These are phyloP conservation scores for Powellomyces hirtus DNA, from an alignment of 192 early-diverging fungal species.

Conservation along the genomic window DNA sequence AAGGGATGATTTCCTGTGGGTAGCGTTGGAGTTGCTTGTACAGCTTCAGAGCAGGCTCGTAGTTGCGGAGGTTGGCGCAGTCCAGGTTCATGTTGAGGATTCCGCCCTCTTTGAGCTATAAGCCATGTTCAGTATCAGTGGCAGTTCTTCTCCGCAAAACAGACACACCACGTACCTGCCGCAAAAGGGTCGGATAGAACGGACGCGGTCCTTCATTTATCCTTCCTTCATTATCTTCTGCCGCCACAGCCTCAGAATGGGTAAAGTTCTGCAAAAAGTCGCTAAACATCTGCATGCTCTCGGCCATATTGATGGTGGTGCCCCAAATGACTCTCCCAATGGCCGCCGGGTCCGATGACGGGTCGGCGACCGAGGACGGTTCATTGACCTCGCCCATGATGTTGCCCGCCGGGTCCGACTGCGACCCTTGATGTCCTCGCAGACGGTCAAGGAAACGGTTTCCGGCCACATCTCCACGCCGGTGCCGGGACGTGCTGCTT, in stretches of 20 bases:
- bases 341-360: slow-evolving; percentile 16
- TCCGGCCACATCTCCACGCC: slow-evolving; percentile 23
- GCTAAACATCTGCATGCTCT: slow-evolving; percentile 72
- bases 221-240: slow-evolving; percentile 8
- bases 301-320: slow-evolving; percentile 86
- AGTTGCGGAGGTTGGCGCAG: slow-evolving; percentile 75
- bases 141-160: not conserved
- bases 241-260: slow-evolving; percentile 20
- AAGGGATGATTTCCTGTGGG: slow-evolving; percentile 92
- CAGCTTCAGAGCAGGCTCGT: slow-evolving; percentile 63
- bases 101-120: slow-evolving; percentile 67
- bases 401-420: not conserved
- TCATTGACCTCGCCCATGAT: not conserved
- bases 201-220: slow-evolving; percentile 32
- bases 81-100: slow-evolving; percentile 84
- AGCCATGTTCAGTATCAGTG: not conserved
- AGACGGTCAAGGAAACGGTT: slow-evolving; percentile 18
- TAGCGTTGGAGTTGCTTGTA: slow-evolving; percentile 88
- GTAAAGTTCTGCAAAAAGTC: slow-evolving; percentile 80
- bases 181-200: slow-evolving; percentile 75
- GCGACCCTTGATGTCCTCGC: not conserved
- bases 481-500: slow-evolving; percentile 2
- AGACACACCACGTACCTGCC: slow-evolving; percentile 35
- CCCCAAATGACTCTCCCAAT: slow-evolving; percentile 77
- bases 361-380: not conserved